Evolutionary conservation across 805 yeast genomes (phyloP), one percentile per base, ranked within the genome.

Genomic region (Metschnikowia orientalis): DNA sequence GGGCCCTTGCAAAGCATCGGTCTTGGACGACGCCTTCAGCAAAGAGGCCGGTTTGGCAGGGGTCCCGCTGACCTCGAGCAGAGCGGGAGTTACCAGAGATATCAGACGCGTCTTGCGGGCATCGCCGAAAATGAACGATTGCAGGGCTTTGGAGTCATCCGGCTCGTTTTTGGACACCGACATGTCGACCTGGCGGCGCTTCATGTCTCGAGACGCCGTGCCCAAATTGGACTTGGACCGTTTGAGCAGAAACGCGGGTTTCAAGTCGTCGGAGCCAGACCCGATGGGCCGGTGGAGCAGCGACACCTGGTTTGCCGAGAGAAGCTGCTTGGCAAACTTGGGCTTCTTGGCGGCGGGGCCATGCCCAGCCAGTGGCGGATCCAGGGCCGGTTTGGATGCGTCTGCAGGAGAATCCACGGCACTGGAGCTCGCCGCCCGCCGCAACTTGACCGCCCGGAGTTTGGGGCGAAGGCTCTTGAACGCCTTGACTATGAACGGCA

Each of bases 401-500:
- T 40, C 46, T 14, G 53, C 21, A 7, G 10, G 9, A 8, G 21
- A 19, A 13, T 22, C 33, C 19, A 8, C 19, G 11, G 31, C 25
- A 4, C 15, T 16, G 19, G 25, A n/a, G 8, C 25, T 5, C 9
- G 19, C 20, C 8, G 25, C 18, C 4, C 20, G 6, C 14, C 23
- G 63, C 41, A 69, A 47, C 23, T 55, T 63, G 4, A 43, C 32
- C 13, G 26, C 28, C 29, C 37, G 32, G 17, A 45, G 28, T 10
- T 34, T 34, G 2, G 47, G 48, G 14, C 45, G 41, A 48, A 71
- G 73, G 9, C 71, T 73, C 38, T 72, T 75, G 29, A 76, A 57
- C 34, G 67, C 71, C 13, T 62, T 63, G 5, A 73, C 57, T 14
- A 75, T 54, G 38, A 65, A 68, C 30, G 62, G 63, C 6, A 73